Evolutionary conservation across 2,329 filamentous ascomycete species (phyloP).

Genomic region (Periglandula ipomoeae): DNA sequence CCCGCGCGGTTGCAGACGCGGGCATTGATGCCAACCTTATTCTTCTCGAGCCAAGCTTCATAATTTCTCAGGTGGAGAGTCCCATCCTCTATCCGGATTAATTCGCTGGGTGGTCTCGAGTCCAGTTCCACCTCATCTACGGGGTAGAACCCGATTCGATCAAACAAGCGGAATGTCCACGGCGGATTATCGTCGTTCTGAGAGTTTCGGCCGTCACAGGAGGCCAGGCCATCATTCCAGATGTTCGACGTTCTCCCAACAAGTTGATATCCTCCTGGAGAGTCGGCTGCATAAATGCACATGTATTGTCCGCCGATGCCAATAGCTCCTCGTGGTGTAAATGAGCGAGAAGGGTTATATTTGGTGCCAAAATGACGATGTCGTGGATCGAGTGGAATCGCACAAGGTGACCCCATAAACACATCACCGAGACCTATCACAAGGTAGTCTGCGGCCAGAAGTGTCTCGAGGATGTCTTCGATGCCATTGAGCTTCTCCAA

Average conservation of each 20-base stretch:
- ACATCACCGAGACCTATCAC: slow-evolving; percentile 30
- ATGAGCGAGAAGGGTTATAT: slow-evolving; percentile 28
- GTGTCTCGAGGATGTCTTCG: slow-evolving; percentile 15
- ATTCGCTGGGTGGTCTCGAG: slow-evolving; percentile 12
- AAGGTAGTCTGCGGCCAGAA: slow-evolving; percentile 25
- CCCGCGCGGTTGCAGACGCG: slow-evolving; percentile 13
- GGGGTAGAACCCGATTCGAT: slow-evolving; percentile 24
- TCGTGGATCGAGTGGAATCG: slow-evolving; percentile 25
- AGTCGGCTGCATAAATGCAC: slow-evolving; percentile 29
- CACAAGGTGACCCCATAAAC: slow-evolving; percentile 29
- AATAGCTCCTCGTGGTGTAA: slow-evolving; percentile 25
- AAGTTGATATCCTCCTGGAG: slow-evolving; percentile 28
- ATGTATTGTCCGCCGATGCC: slow-evolving; percentile 28
- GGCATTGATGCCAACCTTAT: slow-evolving; percentile 17
- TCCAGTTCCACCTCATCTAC: slow-evolving; percentile 20
- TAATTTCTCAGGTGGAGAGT: slow-evolving; percentile 22
- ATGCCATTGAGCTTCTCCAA: slow-evolving; percentile 26
- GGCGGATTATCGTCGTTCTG: slow-evolving; percentile 9
- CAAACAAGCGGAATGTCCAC: slow-evolving; percentile 23
- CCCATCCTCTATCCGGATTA: slow-evolving; percentile 18
- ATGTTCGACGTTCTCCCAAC: slow-evolving; percentile 25
- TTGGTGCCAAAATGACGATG: slow-evolving; percentile 27
- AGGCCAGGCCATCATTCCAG: slow-evolving; percentile 18
- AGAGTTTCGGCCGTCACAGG: not conserved
- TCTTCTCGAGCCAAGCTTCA: slow-evolving; percentile 21